These are phyloP conservation scores for Durotheca rogersii DNA, from an alignment of 495 filamentous ascomycete genomes.

Conservation along the genomic window DNA sequence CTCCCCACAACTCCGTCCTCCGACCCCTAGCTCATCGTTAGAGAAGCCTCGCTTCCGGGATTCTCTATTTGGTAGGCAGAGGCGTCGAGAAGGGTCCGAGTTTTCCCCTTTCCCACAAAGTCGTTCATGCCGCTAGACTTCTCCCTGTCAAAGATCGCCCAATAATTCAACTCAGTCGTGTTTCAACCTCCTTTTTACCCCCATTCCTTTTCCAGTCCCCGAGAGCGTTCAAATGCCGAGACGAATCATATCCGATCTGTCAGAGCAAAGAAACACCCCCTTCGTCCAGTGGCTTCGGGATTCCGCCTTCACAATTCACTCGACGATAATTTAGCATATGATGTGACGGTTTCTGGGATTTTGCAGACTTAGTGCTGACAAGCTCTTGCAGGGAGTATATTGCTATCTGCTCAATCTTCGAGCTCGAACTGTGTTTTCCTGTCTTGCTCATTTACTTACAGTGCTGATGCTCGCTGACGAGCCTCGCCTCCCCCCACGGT, in stretches of 20 bases:
- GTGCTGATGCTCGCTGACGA: conserved; percentile 2
- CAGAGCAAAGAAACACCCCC: conserved; percentile 3
- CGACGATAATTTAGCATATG: conserved; percentile 5
- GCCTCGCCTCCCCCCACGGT: conserved; percentile 10
- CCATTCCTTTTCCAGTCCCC: conserved; percentile 5
- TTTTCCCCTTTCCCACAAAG: conserved; percentile 3
- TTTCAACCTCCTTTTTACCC: conserved; percentile 5
- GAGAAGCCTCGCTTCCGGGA: conserved; percentile 1
- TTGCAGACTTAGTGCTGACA: conserved; percentile 15
- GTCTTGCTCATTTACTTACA: too few relatives aligned
- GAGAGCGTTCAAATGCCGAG: not conserved
- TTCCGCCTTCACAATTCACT: conserved; percentile 2
- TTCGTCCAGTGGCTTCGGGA: conserved; percentile 8
- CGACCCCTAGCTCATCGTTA: not conserved
- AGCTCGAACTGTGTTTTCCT: not conserved
- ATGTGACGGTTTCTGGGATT: not conserved
- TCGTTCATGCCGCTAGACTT: conserved; percentile 3
- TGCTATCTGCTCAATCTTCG: conserved; percentile 2
- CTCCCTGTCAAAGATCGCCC: not conserved
- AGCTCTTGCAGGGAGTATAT: conserved; percentile 6
- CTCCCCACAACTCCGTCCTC: conserved; percentile 3
- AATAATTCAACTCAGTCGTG: not conserved
- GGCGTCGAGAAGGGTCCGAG: too few relatives aligned
- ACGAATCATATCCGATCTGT: conserved; percentile 1
- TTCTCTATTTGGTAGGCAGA: conserved; percentile 6